A percentile compares a stretch with the other conserved stretches of the same genome.
Evolutionary conservation across 2,329 filamentous ascomycete species (phyloP).

Genomic region (Xenoacremonium recifei): DNA sequence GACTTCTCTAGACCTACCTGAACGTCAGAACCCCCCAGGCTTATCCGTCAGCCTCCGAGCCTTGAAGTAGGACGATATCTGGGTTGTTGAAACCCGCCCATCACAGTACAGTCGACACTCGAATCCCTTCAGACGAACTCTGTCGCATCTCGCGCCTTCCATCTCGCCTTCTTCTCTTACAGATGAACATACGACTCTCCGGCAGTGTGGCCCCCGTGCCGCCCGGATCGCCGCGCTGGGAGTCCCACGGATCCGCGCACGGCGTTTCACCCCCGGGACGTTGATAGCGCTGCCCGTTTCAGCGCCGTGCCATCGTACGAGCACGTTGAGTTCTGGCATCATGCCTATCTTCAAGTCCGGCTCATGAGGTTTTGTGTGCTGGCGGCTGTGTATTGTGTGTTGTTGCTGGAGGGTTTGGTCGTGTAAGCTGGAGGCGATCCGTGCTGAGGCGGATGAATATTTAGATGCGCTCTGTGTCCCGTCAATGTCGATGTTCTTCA

Average conservation of each 20-base stretch:
- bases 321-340: constrained; percentile 15
- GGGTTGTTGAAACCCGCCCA: too few relatives aligned
- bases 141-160: too few relatives aligned
- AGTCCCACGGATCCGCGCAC: neutral
- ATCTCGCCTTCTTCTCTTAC: too few relatives aligned
- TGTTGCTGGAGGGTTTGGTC: neutral
- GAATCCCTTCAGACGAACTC: too few relatives aligned
- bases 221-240: neutral
- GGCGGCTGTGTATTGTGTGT: neutral
- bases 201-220: neutral
- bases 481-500: constrained; percentile 2
- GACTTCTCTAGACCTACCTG: too few relatives aligned
- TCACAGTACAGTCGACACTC: too few relatives aligned
- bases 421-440: neutral
- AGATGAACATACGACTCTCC: neutral
- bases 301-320: constrained; percentile 16
- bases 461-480: constrained; percentile 9
- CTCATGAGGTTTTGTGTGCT: constrained; percentile 1
- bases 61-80: too few relatives aligned
- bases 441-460: constrained; percentile 10
- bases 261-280: neutral
- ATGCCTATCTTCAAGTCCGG: constrained; percentile 5
- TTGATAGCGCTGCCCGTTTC: constrained; percentile 8
- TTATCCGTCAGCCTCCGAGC: too few relatives aligned
- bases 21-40: too few relatives aligned